Evolutionary conservation across 495 filamentous ascomycete species (phyloP), one percentile per base, ranked within the genome.

Genomic region (Penicillium soppii): DNA sequence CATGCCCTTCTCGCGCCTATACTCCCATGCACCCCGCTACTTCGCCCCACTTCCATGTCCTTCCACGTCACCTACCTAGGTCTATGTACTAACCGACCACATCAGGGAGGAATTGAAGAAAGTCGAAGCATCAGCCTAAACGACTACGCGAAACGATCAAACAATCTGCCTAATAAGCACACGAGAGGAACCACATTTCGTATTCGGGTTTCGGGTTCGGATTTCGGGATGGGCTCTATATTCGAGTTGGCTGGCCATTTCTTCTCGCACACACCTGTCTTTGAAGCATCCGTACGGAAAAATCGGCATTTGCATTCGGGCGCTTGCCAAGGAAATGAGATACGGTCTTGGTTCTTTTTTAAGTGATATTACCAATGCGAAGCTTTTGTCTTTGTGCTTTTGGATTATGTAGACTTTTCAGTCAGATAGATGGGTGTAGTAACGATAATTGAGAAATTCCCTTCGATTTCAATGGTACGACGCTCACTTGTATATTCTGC

Each of bases 31-130:
- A 7, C 9, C 22, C 22, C 30, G 20, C 25, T 33, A 29, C 35
- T 20, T 13, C 19, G 23, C 32, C 20, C 9, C 43, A 25, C 25
- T 29, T 22, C 13, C 21, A 30, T 39, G 12, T 26, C 7, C 42
- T 7, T 13, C 26, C 15, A 2, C 7, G 19, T n/a, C 23, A 16
- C 45, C 32, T 47, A 15, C 10, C 17, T 29, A 32, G 38, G 9
- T 5, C 15, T 21, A 25, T 17, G 8, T 19, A 32, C 59, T 62
- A 56, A 61, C 39, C 40, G 9, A 45, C 57, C 39, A n/a, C 19
- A 21, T 47, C 62, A 97, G 92, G 76, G 92, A 96, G 73, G 94
- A 98, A 69, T 78, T 95, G 48, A 96, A 95, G 80, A 97, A 96
- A 74, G 91, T 95, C 59, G 88, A 92, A 59, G 78, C 82, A 27